These are phyloP conservation scores for Solanum chaucha DNA, from an alignment of 257 asterid genomes.

Conservation along the genomic window DNA sequence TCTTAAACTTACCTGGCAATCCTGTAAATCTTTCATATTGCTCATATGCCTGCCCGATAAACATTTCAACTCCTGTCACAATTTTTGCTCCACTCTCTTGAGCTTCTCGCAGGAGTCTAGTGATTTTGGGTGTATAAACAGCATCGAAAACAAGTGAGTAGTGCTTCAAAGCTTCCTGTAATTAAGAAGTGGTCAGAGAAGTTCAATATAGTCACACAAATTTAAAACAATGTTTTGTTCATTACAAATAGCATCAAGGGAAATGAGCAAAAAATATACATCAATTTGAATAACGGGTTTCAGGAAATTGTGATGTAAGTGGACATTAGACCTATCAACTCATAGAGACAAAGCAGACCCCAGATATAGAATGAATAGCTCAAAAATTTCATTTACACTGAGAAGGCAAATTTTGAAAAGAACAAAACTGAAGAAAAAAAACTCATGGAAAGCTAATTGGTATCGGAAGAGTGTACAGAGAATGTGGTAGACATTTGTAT, in stretches of 20 bases:
- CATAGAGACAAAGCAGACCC: not conserved
- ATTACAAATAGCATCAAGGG: not conserved
- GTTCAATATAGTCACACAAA: not conserved
- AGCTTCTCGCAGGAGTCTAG: constrained; percentile 71
- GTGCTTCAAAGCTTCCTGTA: constrained; percentile 63
- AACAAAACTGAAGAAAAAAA: not conserved
- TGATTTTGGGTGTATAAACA: constrained; percentile 82
- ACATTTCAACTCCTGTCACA: constrained; percentile 87
- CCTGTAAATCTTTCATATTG: constrained; percentile 90
- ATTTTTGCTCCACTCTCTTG: constrained; percentile 65
- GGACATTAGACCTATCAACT: not conserved
- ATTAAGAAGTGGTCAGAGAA: not conserved
- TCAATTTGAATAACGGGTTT: not conserved
- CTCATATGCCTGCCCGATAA: constrained; percentile 84
- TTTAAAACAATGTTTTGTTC: not conserved
- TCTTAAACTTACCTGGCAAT: constrained; percentile 55
- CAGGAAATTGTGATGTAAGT: not conserved
- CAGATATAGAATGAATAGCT: not conserved
- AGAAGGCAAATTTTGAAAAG: not conserved
- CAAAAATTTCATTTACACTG: not conserved
- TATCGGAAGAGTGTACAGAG: not conserved
- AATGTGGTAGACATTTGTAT: not conserved
- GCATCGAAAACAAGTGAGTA: constrained; percentile 88
- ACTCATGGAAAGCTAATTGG: not conserved
- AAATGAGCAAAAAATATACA: not conserved